These are phyloP conservation scores for Penicillium sp. DNA, from an alignment of 2,329 filamentous ascomycete species.

Conservation along the genomic window DNA sequence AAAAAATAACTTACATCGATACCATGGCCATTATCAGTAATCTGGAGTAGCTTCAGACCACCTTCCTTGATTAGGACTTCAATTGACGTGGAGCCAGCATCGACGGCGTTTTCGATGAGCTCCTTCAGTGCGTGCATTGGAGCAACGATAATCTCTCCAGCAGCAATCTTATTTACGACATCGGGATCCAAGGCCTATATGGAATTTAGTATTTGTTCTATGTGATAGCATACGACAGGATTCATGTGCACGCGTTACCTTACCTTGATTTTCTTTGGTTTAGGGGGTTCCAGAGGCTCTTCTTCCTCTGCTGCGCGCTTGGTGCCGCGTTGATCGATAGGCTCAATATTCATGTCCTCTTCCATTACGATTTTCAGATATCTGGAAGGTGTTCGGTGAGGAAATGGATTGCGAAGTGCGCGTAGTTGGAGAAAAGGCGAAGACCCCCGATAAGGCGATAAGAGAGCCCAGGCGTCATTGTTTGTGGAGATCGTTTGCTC, in stretches of 20 bases:
- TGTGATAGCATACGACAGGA: neutral
- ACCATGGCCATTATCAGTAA: conserved; percentile 94
- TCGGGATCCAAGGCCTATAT: conserved; percentile 79
- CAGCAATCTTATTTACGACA: conserved; percentile 98
- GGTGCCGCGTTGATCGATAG: conserved; percentile 36
- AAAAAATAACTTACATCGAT: conserved; percentile 67
- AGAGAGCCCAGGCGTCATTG: conserved; percentile 8
- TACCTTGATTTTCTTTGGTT: conserved; percentile 51
- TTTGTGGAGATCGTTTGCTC: conserved; percentile 2
- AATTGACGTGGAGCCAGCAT: conserved; percentile 88
- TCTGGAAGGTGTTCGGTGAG: neutral
- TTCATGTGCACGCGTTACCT: neutral
- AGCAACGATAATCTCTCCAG: conserved; percentile 96
- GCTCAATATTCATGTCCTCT: conserved; percentile 47
- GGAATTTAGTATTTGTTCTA: conserved; percentile 1
- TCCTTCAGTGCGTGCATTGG: conserved; percentile 96
- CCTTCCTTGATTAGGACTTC: conserved; percentile 94
- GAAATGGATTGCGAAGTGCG: neutral
- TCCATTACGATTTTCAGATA: conserved; percentile 26
- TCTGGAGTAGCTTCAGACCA: conserved; percentile 89
- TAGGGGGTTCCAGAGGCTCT: conserved; percentile 29
- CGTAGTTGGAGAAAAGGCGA: conserved; percentile 17
- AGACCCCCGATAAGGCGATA: conserved; percentile 24
- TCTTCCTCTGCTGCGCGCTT: conserved; percentile 53
- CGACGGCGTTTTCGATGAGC: conserved; percentile 93